Evolutionary conservation across 1,139 yeast genomes (phyloP), one percentile per base, ranked within the genome.

Genomic region (Arxiozyma slooffiae): DNA sequence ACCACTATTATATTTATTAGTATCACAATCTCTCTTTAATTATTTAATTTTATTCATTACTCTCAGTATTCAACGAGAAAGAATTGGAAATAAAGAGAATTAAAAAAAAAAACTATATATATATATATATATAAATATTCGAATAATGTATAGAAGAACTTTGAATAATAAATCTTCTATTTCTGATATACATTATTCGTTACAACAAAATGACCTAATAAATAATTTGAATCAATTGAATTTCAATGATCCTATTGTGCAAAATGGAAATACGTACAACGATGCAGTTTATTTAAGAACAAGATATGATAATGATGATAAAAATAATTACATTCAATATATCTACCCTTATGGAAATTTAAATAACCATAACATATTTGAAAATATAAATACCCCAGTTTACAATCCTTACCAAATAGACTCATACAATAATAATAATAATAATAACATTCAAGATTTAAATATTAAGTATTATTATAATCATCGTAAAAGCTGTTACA

Each of bases 81-180:
- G 36, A 14, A 30, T 14, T 7, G 14, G n/a, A 14, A 30, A 6
- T 14, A 14, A 30, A 30, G 14, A 11, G 14, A 30, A 11, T 4
- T 14, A 14, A 30, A 26, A 5, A 26, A 8, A 26, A 26, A 26
- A 26, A 26, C 11, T 8, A 26, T 8, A 30, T 1, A 30, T 4
- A 30, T 30, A 30, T n/a, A n/a, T n/a, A n/a, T n/a, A n/a, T n/a
- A n/a, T n/a, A n/a, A n/a, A n/a, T 30, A 11, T 30, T 30, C n/a
- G 36, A 30, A 30, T 18, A 8, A 48, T 48, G 50, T 26, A 43
- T n/a, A 43, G 40, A 40, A 48, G 50, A 48, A 48, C 50, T 22
- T 26, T 48, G 50, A 49, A 49, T 38, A 49, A 49, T 37, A 49
- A 49, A 37, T 45, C 51, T 17, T 49, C 48, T 4, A 38, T 49